Conservation (phyloP, 2,329 filamentous ascomycete genomes). For the Diaporthe citrichinensis region DNA sequence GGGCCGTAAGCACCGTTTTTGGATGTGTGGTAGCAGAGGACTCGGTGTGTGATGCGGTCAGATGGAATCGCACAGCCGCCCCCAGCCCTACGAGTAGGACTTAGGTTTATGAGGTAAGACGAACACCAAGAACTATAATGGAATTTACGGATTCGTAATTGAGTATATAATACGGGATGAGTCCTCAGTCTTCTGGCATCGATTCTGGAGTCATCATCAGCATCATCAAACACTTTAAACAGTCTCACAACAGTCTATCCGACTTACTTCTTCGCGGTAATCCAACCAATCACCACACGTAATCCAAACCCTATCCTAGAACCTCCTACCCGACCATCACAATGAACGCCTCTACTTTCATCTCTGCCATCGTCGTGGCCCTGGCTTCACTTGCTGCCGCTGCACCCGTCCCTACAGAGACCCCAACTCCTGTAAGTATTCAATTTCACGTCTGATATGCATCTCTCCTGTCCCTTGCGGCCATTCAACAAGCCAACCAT, state of each 20-base stretch:
- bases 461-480: too few species aligned
- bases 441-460: background rate
- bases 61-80: constrained; percentile 35
- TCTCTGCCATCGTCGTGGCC: constrained; percentile 35
- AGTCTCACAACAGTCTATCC: background rate
- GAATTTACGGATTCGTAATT: background rate
- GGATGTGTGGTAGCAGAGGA: background rate
- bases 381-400: constrained; percentile 20
- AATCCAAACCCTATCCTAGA: background rate
- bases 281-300: background rate
- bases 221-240: constrained; percentile 24
- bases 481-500: background rate
- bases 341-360: constrained; percentile 32
- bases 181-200: constrained; percentile 3
- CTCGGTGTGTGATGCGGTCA: constrained; percentile 23
- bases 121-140: background rate
- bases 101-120: background rate
- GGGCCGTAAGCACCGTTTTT: constrained; percentile 28
- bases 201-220: constrained; percentile 1
- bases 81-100: background rate
- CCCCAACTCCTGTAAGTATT: background rate
- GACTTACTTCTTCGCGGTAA: background rate
- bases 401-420: background rate
- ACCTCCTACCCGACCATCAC: constrained; percentile 1
- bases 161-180: background rate